Evolutionary conservation across 2,329 filamentous ascomycete genomes (phyloP).

Genomic region (Diplodia seriata): DNA sequence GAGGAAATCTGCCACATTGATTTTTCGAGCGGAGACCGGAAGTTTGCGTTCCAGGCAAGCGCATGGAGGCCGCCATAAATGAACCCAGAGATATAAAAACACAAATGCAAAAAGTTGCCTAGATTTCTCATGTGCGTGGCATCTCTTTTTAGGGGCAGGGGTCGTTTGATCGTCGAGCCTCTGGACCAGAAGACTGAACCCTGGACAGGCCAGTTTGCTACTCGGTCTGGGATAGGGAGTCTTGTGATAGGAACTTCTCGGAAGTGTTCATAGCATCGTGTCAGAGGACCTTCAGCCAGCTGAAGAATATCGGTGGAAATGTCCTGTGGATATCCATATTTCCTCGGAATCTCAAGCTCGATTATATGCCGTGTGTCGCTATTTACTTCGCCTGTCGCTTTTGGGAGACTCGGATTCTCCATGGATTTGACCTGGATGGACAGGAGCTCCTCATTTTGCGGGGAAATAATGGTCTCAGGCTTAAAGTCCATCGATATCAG

Average conservation of each 20-base stretch:
- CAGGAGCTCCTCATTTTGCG: too few relatives aligned
- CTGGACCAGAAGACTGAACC: not conserved
- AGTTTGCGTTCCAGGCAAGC: constrained; percentile 39
- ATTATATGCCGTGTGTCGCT: not conserved
- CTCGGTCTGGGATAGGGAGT: not conserved
- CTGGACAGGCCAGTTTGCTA: not conserved
- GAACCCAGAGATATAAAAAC: constrained; percentile 21
- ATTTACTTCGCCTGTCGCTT: too few relatives aligned
- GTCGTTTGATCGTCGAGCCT: too few relatives aligned
- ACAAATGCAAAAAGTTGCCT: too few relatives aligned
- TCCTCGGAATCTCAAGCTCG: not conserved
- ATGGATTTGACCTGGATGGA: not conserved
- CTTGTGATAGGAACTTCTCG: not conserved
- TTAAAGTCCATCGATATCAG: not conserved
- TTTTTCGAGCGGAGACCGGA: constrained; percentile 31
- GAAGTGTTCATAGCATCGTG: too few relatives aligned
- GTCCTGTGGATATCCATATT: too few relatives aligned
- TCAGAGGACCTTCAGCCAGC: too few relatives aligned
- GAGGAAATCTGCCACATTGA: constrained; percentile 33
- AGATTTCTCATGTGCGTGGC: too few relatives aligned
- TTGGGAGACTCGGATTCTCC: not conserved
- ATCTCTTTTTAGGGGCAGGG: too few relatives aligned
- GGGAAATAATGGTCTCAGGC: not conserved
- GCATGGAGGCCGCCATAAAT: constrained; percentile 38
- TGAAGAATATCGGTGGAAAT: too few relatives aligned